These are phyloP conservation scores for Pulicaria dysenterica DNA, from an alignment of 129 eudicot genomes.

Conservation along the genomic window DNA sequence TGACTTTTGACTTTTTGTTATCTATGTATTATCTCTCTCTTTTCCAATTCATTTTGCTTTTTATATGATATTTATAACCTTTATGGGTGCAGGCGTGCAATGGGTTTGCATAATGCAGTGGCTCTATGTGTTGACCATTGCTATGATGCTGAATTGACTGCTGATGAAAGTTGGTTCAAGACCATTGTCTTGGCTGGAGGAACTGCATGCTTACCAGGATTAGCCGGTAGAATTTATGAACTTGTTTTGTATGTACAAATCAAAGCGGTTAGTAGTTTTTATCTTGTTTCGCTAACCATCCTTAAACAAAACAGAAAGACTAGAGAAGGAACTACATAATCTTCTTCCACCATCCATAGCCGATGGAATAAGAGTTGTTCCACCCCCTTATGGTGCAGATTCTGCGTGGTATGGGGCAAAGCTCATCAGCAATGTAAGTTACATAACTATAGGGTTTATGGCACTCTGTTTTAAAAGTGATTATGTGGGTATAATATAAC, in stretches of 20 bases:
- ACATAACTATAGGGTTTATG: background rate
- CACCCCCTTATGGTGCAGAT: slow-evolving; percentile 85
- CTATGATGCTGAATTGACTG: slow-evolving; percentile 69
- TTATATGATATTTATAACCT: background rate
- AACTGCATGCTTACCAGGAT: slow-evolving; percentile 89
- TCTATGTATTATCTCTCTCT: background rate
- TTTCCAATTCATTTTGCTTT: background rate
- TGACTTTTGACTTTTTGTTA: slow-evolving; percentile 15
- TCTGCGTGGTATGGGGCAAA: slow-evolving; percentile 92
- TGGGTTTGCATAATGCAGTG: slow-evolving; percentile 93
- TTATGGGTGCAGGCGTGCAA: slow-evolving; percentile 65
- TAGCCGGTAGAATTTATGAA: slow-evolving; percentile 56
- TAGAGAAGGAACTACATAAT: slow-evolving; percentile 73
- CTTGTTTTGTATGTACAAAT: background rate
- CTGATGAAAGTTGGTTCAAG: slow-evolving; percentile 80
- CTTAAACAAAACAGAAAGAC: slow-evolving; percentile 57
- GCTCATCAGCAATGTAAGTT: slow-evolving; percentile 79
- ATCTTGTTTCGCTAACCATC: background rate
- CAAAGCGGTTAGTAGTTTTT: background rate
- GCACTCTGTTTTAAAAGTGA: too few relatives aligned
- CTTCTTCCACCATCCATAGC: slow-evolving; percentile 51
- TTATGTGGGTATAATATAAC: too few relatives aligned
- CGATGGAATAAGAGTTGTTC: slow-evolving; percentile 61
- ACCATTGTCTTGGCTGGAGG: slow-evolving; percentile 90
- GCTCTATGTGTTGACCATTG: slow-evolving; percentile 95